phyloP scores from a whole-genome alignment of 164 flowering plant species.

The Euptelea pleiosperma region DNA sequence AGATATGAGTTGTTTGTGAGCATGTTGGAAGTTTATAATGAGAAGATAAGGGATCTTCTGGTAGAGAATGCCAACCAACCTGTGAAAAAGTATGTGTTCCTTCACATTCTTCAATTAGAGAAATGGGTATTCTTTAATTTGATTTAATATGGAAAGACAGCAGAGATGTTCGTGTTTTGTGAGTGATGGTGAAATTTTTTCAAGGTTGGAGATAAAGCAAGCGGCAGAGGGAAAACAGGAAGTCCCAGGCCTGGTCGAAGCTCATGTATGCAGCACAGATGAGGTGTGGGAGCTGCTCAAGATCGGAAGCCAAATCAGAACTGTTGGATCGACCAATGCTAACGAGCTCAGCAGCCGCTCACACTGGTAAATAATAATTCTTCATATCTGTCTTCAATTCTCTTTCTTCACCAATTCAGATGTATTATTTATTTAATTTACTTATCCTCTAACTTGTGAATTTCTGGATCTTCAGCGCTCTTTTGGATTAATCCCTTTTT shows the following conservation, averaged over 20 bases:
- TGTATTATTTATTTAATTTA: too few relatives aligned
- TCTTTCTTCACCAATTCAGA: too few relatives aligned
- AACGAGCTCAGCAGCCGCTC: slow-evolving; percentile 92
- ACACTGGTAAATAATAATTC: slow-evolving; percentile 59
- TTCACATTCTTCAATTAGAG: background rate
- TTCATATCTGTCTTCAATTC: too few relatives aligned
- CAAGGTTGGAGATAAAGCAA: slow-evolving; percentile 82
- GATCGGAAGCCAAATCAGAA: slow-evolving; percentile 60
- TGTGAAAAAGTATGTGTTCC: slow-evolving; percentile 55
- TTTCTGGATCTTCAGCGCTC: too few relatives aligned
- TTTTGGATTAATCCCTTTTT: too few relatives aligned
- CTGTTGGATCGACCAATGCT: slow-evolving; percentile 91
- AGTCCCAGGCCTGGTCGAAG: slow-evolving; percentile 79
- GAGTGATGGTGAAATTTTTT: background rate
- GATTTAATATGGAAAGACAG: too few relatives aligned
- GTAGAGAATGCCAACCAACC: slow-evolving; percentile 54
- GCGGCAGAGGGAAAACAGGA: slow-evolving; percentile 78
- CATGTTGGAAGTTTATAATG: slow-evolving; percentile 92
- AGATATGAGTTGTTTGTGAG: slow-evolving; percentile 69
- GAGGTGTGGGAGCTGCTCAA: slow-evolving; percentile 81
- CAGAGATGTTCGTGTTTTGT: slow-evolving; percentile 2
- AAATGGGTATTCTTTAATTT: too few relatives aligned
- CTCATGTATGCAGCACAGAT: slow-evolving; percentile 49
- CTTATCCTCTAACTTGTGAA: too few relatives aligned
- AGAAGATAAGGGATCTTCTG: slow-evolving; percentile 76